These are phyloP conservation scores for Globisporangium cederbergense DNA, from an alignment of 352 stramenopile species.

Conservation along the genomic window DNA sequence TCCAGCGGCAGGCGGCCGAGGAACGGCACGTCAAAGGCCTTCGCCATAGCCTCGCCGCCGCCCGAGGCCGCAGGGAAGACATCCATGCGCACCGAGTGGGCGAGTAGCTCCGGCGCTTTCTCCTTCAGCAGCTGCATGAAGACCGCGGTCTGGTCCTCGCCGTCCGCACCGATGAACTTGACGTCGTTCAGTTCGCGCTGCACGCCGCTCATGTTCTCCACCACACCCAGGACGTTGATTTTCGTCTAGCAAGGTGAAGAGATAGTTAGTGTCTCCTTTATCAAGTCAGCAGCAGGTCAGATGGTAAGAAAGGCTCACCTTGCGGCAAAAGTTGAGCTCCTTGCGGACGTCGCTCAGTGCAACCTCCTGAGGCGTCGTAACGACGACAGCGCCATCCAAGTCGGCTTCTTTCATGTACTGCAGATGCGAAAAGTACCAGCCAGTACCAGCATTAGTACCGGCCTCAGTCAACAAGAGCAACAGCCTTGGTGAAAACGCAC, in stretches of 20 bases:
- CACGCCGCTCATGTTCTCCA: slow-evolving; percentile 99
- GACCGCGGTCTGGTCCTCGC: slow-evolving; percentile 50
- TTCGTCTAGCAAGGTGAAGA: slow-evolving; percentile 41
- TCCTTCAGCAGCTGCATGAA: slow-evolving; percentile 83
- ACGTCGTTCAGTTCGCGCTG: slow-evolving; percentile 76
- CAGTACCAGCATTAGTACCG: background rate
- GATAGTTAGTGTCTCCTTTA: background rate
- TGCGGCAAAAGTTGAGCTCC: slow-evolving; percentile 99
- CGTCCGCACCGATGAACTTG: slow-evolving; percentile 56
- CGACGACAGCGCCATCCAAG: slow-evolving; percentile 95
- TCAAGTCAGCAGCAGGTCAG: background rate
- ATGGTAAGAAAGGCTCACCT: slow-evolving; percentile 57
- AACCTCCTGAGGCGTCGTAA: slow-evolving; percentile 99
- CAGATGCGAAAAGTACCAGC: background rate
- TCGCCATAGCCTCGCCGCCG: slow-evolving; percentile 94
- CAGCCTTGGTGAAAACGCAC: slow-evolving; percentile 15
- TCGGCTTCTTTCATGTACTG: slow-evolving; percentile 96
- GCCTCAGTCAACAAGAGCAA: background rate
- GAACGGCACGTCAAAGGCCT: slow-evolving; percentile 95
- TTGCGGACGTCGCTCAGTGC: slow-evolving; percentile 99
- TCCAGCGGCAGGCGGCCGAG: slow-evolving; percentile 96
- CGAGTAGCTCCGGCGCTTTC: slow-evolving; percentile 79
- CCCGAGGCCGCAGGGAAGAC: slow-evolving; percentile 88
- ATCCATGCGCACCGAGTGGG: slow-evolving; percentile 63
- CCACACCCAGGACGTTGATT: slow-evolving; percentile 84